Base-by-base conservation (phyloP, 2,329 filamentous ascomycete species). In the Ceratocystis variospora region DNA sequence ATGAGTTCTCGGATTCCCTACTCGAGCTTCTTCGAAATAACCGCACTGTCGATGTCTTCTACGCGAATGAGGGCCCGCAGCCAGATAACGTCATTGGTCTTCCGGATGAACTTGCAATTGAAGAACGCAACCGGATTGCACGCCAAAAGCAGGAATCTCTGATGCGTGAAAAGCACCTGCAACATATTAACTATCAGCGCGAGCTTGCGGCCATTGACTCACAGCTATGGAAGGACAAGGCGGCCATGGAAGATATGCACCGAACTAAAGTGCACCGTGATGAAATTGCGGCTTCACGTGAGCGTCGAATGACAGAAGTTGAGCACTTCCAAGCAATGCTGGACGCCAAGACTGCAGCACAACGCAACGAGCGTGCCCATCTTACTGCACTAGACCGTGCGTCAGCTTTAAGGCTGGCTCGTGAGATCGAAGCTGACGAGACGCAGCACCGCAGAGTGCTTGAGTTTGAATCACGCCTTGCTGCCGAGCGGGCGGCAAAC, bases 1-100 rank as follows among this genome's bases (percentile, higher is more conserved):
- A 67, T 37, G 19, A 19, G 2, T 63, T 55, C n/a, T 41, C 64
- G 2, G 45, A 53, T 37, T 72, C 74, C 0, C 77, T 85, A 1
- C 70, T 83, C 41, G 70, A 71, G 0, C 74, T 84, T 1, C 76
- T 85, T 28, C 77, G 76, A 5, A 77, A 78, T 61, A 83, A 82
- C 69, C 79, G 82, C 12, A 79, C 78, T 4, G 73, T 73, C 6
- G 81, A 84, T 68, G 76, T 82, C 3, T 85, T 77, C 71, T 84
- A 82, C 71, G 79, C 81, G 57, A 79, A 79, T 69, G 74, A 76
- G 2, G 81, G 80, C 0, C 75, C 80, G 0, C 82, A 85, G 67
- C 82, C 82, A 0, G 76, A 79, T 0, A 81, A 78, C 63, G 80
- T 81, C 0, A 70, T 79, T 22, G 81, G 81, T 2, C 74, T 84